Evolutionary conservation across 345 rosid species (phyloP).

Genomic region (Ceriops decandra): DNA sequence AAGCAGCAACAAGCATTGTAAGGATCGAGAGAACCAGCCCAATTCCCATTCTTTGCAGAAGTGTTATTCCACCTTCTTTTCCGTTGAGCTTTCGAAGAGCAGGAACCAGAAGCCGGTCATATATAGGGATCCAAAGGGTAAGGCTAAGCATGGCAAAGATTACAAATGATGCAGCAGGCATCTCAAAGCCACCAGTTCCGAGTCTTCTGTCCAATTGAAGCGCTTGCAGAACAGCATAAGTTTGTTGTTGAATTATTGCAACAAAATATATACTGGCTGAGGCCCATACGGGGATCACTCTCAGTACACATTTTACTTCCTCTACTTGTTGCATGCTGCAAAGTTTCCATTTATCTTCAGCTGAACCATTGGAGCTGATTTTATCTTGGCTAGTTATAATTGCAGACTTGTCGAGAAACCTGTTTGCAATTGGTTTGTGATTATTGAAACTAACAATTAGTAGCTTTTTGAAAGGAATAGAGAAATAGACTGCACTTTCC

Average conservation of each 20-base stretch:
- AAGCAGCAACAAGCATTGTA: neutral
- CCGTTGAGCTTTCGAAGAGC: neutral
- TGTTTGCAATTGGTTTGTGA: neutral
- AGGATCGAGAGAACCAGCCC: neutral
- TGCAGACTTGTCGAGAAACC: neutral
- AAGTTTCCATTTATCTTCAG: neutral
- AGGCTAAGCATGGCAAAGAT: neutral
- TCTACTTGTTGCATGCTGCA: neutral
- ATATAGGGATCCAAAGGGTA: too few relatives aligned
- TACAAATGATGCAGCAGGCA: neutral
- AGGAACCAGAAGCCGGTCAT: too few relatives aligned
- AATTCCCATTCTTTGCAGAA: neutral
- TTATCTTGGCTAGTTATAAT: neutral
- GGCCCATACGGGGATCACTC: neutral
- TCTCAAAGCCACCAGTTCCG: neutral
- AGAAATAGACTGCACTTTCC: neutral
- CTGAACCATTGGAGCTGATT: neutral
- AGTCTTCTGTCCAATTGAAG: neutral
- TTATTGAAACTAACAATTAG: neutral
- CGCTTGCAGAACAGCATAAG: neutral
- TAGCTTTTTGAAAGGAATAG: neutral
- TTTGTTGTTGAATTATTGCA: neutral
- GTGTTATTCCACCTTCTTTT: neutral
- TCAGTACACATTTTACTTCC: too few relatives aligned
- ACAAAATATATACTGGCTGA: neutral